Evolutionary conservation across 108 stramenopile species (phyloP), one percentile per base, ranked within the genome.

Genomic region (Discostella pseudostelligera): DNA sequence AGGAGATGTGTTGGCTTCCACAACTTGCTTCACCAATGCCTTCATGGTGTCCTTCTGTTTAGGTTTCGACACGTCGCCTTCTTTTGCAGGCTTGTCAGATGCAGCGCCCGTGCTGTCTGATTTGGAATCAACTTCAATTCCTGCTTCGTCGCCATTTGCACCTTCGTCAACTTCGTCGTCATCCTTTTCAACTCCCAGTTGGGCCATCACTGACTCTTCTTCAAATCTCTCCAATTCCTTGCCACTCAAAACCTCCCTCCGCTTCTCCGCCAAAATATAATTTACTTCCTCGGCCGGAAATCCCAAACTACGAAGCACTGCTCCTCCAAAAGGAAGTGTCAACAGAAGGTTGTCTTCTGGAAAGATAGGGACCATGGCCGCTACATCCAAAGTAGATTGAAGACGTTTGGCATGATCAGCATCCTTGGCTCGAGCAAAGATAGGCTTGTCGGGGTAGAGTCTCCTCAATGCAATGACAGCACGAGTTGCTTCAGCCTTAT

Each of bases 271-370:
- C 54, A 94, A 56, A 53, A 94, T 89, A 9, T 88, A 88, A 54
- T 89, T 88, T 22, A 90, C 89, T 68, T 94, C 93, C 70, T 94
- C 93, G 21, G 83, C 74, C 0, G 84, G 65, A 22, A 81, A 84
- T 25, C 89, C 93, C 16, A 94, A 62, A 62, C 84, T 80, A 46
- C 82, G 79, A 62, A 97, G 78, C 26, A 97, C 95, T 9, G 94
- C 95, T 47, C 92, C 97, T 28, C 88, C 97, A 78, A 98, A 96
- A 22, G 97, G 97, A 37, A 98, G 87, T 17, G 95, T 91, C 56
- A 98, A 71, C 67, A 98, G 70, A 35, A 94, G 57, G 59, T 87
- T 93, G 65, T 98, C 97, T 55, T 98, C 96, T 40, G 97, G 96
- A 2, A 97, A 80, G 28, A 95, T 89, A 8, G 97, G 97, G 42